phyloP scores from a whole-genome alignment of 495 filamentous ascomycete genomes.

The Trichoderma gamsii region DNA sequence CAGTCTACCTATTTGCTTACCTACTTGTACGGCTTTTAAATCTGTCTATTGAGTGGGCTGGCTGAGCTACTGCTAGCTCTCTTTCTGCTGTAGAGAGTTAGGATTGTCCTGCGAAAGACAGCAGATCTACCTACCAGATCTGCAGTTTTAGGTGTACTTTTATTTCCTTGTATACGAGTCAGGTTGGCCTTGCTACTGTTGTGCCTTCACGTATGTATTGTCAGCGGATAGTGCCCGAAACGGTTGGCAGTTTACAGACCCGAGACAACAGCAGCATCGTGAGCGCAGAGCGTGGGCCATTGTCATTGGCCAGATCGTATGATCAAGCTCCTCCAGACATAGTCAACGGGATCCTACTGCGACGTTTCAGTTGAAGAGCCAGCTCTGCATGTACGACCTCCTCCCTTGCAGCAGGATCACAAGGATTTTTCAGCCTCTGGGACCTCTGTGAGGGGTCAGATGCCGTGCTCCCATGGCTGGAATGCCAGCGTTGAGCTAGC shows the following conservation, averaged over 20 bases:
- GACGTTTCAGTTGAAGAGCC: no score
- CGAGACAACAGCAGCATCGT: not conserved
- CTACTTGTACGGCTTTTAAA: no score
- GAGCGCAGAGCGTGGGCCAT: not conserved
- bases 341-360: no score
- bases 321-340: no score
- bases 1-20: no score
- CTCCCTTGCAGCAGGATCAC: not conserved
- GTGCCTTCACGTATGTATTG: not conserved
- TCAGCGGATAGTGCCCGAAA: not conserved
- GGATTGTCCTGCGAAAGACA: no score
- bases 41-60: no score
- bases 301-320: no score
- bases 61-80: no score
- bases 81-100: no score
- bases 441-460: not conserved
- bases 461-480: not conserved
- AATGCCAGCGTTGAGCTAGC: not conserved
- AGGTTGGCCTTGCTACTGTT: not conserved
- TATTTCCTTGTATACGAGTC: not conserved
- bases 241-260: not conserved
- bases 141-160: no score
- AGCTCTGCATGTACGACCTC: not conserved
- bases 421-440: not conserved
- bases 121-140: no score